Percentiles rank a stretch among this genome's conserved stretches.
phyloP scores from a whole-genome alignment of 225 moss, liverwort and hornwort genomes.

The Straminergon stramineum region DNA sequence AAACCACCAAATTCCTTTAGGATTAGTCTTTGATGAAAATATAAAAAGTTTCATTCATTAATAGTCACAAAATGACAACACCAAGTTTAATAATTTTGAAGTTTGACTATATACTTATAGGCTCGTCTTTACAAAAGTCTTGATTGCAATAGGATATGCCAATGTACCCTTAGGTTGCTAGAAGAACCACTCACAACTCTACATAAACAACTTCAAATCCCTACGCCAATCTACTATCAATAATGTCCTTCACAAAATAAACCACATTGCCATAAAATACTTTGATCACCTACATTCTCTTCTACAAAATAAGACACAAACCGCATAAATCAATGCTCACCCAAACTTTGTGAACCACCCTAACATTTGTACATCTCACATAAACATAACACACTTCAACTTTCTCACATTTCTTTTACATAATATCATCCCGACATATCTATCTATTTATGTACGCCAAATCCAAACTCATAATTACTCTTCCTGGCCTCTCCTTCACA shows the following conservation, averaged over 20 bases:
- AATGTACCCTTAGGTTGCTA: fast-evolving
- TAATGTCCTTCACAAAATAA: not conserved
- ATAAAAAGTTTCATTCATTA: not conserved
- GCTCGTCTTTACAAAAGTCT: not conserved
- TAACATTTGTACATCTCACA: not conserved
- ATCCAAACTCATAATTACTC: not conserved
- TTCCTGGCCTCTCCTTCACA: not conserved
- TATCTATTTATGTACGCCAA: not conserved
- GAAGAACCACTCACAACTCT: not conserved
- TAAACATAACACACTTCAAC: not conserved
- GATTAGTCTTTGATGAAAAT: not conserved
- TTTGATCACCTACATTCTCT: not conserved
- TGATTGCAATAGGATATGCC: not conserved
- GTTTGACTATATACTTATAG: not conserved
- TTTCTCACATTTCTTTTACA: not conserved
- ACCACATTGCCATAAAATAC: not conserved
- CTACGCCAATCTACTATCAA: fast-evolving
- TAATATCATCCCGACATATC: not conserved
- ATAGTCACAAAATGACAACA: not conserved
- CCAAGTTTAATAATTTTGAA: not conserved
- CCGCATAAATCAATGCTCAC: not conserved
- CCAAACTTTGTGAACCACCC: not conserved
- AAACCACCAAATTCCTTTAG: too few relatives aligned
- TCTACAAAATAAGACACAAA: not conserved
- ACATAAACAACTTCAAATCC: not conserved